These are phyloP conservation scores for Calonectria pauciramosa DNA, from an alignment of 2,329 filamentous ascomycete species.

Conservation along the genomic window DNA sequence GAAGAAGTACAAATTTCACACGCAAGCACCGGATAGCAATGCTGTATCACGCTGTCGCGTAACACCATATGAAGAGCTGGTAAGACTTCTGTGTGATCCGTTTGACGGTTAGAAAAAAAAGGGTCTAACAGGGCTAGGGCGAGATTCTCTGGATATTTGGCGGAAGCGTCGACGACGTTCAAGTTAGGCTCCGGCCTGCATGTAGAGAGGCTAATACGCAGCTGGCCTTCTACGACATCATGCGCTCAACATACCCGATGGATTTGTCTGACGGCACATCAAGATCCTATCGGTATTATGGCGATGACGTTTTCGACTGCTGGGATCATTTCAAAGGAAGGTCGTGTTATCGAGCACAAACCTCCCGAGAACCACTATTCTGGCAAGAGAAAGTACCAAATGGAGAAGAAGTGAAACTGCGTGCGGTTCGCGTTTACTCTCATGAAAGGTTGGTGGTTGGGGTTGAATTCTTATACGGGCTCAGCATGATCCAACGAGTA, in stretches of 20 bases:
- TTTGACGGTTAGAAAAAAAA: background rate
- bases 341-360: background rate
- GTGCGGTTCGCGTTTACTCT: background rate
- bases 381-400: background rate
- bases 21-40: background rate
- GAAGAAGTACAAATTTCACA: background rate
- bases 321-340: background rate
- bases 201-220: background rate
- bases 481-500: background rate
- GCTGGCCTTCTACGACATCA: background rate
- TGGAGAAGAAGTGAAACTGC: background rate
- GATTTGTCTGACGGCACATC: background rate
- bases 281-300: background rate
- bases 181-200: background rate
- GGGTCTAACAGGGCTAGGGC: background rate
- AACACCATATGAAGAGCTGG: background rate
- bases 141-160: background rate
- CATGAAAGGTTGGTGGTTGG: background rate
- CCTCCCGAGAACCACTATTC: background rate
- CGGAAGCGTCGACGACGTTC: background rate
- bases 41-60: no score
- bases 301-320: background rate
- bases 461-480: background rate
- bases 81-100: background rate
- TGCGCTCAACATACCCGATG: background rate